Percentiles rank a stretch among this genome's conserved stretches.
Evolutionary conservation across 495 filamentous ascomycete genomes (phyloP).

Genomic region (Massariosphaeria phaeospora): DNA sequence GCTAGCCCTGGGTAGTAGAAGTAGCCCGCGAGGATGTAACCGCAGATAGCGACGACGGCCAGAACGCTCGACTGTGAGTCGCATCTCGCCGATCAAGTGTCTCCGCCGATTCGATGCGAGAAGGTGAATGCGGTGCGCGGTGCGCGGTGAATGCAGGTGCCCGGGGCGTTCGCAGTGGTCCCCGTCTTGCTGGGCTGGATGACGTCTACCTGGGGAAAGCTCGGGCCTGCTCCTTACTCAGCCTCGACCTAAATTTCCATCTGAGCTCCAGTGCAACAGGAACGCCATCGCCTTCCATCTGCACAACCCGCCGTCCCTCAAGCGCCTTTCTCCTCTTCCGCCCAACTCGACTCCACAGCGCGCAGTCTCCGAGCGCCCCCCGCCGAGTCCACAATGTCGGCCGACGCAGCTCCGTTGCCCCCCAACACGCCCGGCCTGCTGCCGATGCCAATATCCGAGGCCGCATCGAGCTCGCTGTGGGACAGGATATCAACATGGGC

Average conservation of each 20-base stretch:
- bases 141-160: no score
- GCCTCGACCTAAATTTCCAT: slow-evolving; percentile 22
- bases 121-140: no score
- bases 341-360: neutral
- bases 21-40: no score
- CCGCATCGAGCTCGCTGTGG: slow-evolving; percentile 68
- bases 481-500: slow-evolving; percentile 87
- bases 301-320: slow-evolving; percentile 17
- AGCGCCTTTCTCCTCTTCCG: slow-evolving; percentile 3
- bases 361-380: no score
- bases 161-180: no score
- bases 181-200: no score
- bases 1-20: no score
- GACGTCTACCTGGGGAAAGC: slow-evolving; percentile 11
- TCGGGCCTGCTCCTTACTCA: slow-evolving; percentile 14
- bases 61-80: no score
- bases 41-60: no score
- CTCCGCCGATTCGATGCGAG: no score
- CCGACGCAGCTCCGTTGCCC: slow-evolving; percentile 15
- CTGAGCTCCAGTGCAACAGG: slow-evolving; percentile 4
- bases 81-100: no score
- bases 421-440: slow-evolving; percentile 45
- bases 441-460: slow-evolving; percentile 37
- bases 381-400: slow-evolving; percentile 19
- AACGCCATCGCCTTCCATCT: slow-evolving; percentile 23